Evolutionary conservation across 2,329 filamentous ascomycete genomes (phyloP).

Genomic region (Aspergillus clavatus): DNA sequence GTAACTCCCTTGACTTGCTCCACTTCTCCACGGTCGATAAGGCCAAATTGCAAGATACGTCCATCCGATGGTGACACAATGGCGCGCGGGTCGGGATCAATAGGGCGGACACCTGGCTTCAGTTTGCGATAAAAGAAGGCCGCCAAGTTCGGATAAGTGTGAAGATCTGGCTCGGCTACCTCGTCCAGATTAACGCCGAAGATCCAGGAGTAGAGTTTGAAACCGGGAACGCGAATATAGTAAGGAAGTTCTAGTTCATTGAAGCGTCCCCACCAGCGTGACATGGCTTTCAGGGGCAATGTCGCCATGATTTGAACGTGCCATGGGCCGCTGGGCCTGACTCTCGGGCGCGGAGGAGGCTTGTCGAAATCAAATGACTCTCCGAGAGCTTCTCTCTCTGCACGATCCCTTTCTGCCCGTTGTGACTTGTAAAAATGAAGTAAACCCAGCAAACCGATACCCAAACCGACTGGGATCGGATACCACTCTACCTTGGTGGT

Average conservation of each 20-base stretch:
- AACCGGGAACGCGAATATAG: constrained; percentile 80
- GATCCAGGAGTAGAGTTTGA: constrained; percentile 83
- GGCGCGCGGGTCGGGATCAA: constrained; percentile 75
- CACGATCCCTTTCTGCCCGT: constrained; percentile 43
- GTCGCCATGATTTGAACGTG: constrained; percentile 93
- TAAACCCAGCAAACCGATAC: constrained; percentile 76
- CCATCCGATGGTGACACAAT: constrained; percentile 87
- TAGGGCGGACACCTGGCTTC: constrained; percentile 79
- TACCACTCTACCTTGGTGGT: constrained; percentile 77
- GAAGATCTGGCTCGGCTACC: constrained; percentile 81
- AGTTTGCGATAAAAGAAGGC: constrained; percentile 95
- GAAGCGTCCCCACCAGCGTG: constrained; percentile 82
- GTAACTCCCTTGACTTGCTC: constrained; percentile 99
- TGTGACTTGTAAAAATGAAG: constrained; percentile 78
- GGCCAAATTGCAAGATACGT: constrained; percentile 83
- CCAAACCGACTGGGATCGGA: constrained; percentile 80
- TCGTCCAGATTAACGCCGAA: constrained; percentile 91
- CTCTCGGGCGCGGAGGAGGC: constrained; percentile 53
- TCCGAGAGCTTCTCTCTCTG: constrained; percentile 44
- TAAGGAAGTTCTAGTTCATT: constrained; percentile 87
- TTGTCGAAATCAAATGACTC: constrained; percentile 33
- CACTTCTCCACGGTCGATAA: constrained; percentile 87
- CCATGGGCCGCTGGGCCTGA: constrained; percentile 83
- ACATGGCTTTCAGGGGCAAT: constrained; percentile 83
- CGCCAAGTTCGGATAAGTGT: constrained; percentile 84